phyloP scores from a whole-genome alignment of 768 basidiomycete genomes.

The Pulveroboletus frians region DNA sequence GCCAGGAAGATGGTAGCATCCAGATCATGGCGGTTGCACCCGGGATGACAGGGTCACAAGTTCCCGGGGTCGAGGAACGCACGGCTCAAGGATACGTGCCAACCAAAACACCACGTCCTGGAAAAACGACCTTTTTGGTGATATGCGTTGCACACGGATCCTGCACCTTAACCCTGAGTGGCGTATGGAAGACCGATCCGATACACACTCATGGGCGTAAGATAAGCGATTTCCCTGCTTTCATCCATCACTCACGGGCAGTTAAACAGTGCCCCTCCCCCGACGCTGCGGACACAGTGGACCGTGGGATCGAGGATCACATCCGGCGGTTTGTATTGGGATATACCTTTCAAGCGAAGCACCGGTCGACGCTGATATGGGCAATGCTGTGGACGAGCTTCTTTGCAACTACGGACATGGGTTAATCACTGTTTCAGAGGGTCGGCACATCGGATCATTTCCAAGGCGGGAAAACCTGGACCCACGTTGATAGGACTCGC shows the following conservation, averaged over 20 bases:
- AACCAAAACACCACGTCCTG: background rate
- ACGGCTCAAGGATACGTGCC: slow-evolving; percentile 1
- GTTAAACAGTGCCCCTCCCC: background rate
- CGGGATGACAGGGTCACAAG: slow-evolving; percentile 18
- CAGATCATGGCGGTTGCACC: slow-evolving; percentile 24
- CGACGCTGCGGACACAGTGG: background rate
- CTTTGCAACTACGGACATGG: background rate
- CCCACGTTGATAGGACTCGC: slow-evolving; percentile 4
- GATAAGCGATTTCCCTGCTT: slow-evolving; percentile 1
- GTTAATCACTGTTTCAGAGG: background rate
- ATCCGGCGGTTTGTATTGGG: background rate
- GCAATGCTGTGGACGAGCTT: background rate
- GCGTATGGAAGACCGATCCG: slow-evolving; percentile 1
- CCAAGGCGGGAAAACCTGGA: background rate
- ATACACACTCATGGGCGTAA: background rate
- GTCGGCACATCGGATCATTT: slow-evolving; percentile 2
- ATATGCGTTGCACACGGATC: background rate
- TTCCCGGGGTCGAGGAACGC: slow-evolving; percentile 13
- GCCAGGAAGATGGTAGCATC: slow-evolving; percentile 30
- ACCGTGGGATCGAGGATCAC: background rate
- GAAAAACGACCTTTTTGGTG: background rate
- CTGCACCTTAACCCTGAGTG: background rate
- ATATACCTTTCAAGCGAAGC: background rate
- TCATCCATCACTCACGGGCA: background rate
- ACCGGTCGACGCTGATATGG: background rate